phyloP scores from a whole-genome alignment of 176 grass and related monocot genomes.

The Musa acuminata region DNA sequence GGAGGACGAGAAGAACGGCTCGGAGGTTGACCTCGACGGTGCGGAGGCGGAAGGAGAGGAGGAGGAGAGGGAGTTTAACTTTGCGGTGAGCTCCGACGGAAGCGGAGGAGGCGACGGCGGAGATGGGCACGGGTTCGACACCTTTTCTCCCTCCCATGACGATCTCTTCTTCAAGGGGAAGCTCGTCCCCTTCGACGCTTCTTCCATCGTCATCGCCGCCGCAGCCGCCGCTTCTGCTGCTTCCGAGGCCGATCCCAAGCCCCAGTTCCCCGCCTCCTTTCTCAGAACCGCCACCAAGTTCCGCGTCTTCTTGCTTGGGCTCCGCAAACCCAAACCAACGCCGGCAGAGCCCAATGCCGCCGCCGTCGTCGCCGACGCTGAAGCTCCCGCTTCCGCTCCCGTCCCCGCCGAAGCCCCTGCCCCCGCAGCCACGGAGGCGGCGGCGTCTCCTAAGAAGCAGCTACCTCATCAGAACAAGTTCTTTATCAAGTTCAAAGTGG shows the following conservation, averaged over 20 bases:
- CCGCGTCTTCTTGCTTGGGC: slow-evolving; percentile 51
- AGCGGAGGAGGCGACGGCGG: slow-evolving; percentile 1
- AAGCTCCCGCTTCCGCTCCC: background rate
- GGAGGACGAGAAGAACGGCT: slow-evolving; percentile 31
- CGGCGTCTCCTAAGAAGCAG: slow-evolving; percentile 21
- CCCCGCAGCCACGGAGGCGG: slow-evolving; percentile 21
- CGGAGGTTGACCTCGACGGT: slow-evolving; percentile 41
- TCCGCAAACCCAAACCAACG: slow-evolving; percentile 35
- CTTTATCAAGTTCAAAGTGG: slow-evolving; percentile 12
- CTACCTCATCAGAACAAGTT: slow-evolving; percentile 1
- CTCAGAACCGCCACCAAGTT: slow-evolving; percentile 28
- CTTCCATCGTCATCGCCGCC: slow-evolving; percentile 3
- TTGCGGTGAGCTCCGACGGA: slow-evolving; percentile 39
- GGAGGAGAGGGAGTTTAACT: slow-evolving; percentile 31
- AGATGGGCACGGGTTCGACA: background rate
- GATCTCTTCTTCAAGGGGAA: slow-evolving; percentile 33
- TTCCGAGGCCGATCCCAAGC: slow-evolving; percentile 27
- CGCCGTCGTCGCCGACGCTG: background rate
- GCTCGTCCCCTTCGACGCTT: slow-evolving; percentile 5
- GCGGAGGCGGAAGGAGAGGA: slow-evolving; percentile 22
- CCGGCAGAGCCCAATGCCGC: background rate
- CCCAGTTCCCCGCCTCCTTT: slow-evolving; percentile 15
- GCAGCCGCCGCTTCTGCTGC: slow-evolving; percentile 16
- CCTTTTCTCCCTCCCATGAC: slow-evolving; percentile 33
- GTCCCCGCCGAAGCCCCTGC: background rate